Evolutionary conservation across 2,329 filamentous ascomycete species (phyloP).

Genomic region (Tothia fuscella): DNA sequence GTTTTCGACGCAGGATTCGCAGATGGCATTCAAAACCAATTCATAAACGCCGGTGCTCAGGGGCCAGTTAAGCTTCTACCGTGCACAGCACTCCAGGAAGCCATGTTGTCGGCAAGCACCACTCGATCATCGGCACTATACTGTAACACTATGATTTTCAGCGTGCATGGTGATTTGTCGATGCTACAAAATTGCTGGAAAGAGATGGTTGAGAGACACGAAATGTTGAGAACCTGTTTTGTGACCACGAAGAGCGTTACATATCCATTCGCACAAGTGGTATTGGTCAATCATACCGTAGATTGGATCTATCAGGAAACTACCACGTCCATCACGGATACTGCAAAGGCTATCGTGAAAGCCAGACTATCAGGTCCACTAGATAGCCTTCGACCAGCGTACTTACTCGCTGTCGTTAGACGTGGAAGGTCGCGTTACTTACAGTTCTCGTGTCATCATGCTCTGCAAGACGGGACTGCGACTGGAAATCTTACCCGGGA

Average conservation of each 20-base stretch:
- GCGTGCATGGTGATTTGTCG: constrained; percentile 39
- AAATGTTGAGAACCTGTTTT: constrained; percentile 70
- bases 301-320: not conserved
- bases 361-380: constrained; percentile 38
- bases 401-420: constrained; percentile 21
- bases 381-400: constrained; percentile 21
- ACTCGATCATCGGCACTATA: constrained; percentile 44
- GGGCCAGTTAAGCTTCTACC: constrained; percentile 39
- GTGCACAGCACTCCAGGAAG: constrained; percentile 79
- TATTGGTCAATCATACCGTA: constrained; percentile 38
- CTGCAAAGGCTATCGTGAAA: not conserved
- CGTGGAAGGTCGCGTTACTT: constrained; percentile 21
- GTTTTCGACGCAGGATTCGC: too few relatives aligned
- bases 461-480: constrained; percentile 75
- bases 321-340: not conserved
- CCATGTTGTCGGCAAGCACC: constrained; percentile 57
- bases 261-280: constrained; percentile 60
- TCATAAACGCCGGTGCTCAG: not conserved
- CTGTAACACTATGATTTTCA: constrained; percentile 59
- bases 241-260: constrained; percentile 46
- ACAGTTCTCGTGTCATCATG: constrained; percentile 58
- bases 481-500: constrained; percentile 59
- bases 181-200: constrained; percentile 50
- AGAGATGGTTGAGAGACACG: constrained; percentile 51
- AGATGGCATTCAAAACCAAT: not conserved